These are phyloP conservation scores for Globisporangium canariense DNA, from an alignment of 352 stramenopile genomes.

Conservation along the genomic window DNA sequence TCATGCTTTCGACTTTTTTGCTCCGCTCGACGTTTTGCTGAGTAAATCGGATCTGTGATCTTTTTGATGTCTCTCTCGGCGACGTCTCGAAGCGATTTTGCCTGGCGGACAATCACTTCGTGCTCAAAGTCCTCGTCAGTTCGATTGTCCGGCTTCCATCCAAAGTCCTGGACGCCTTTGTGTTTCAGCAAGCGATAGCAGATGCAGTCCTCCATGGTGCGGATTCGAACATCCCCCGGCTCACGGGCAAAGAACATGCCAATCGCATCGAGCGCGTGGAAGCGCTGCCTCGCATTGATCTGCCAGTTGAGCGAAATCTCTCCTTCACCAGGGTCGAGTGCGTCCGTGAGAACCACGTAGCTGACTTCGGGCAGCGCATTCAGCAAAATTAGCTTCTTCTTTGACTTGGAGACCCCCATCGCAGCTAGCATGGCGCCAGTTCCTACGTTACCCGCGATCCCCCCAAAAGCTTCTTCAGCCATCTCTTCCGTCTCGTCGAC, in stretches of 20 bases:
- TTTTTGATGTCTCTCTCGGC: constrained; percentile 22
- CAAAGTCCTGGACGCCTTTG: constrained; percentile 29
- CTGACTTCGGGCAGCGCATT: constrained; percentile 44
- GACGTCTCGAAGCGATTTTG: constrained; percentile 30
- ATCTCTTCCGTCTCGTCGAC: constrained; percentile 16
- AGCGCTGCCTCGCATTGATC: constrained; percentile 46
- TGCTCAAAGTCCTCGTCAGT: constrained; percentile 35
- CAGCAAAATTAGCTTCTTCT: constrained; percentile 41
- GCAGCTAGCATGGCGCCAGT: constrained; percentile 25
- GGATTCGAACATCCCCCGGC: constrained; percentile 23
- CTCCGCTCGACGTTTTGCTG: constrained; percentile 9
- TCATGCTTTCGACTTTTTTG: constrained; percentile 13
- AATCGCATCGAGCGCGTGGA: constrained; percentile 54
- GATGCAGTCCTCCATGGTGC: constrained; percentile 56
- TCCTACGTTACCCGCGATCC: constrained; percentile 5
- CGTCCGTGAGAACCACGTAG: constrained; percentile 50
- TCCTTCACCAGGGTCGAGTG: constrained; percentile 42
- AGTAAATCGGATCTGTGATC: constrained; percentile 14
- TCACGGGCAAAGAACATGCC: constrained; percentile 50
- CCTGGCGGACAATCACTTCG: constrained; percentile 36
- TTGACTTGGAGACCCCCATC: constrained; percentile 23
- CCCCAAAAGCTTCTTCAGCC: constrained; percentile 13
- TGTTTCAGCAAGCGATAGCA: constrained; percentile 56
- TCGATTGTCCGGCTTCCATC: constrained; percentile 33
- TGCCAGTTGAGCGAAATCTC: constrained; percentile 58